Percentiles rank a stretch among this genome's conserved stretches.
Evolutionary conservation across 1,284 basidiomycete species (phyloP).

Genomic region (Cutaneotrichosporon sp.): DNA sequence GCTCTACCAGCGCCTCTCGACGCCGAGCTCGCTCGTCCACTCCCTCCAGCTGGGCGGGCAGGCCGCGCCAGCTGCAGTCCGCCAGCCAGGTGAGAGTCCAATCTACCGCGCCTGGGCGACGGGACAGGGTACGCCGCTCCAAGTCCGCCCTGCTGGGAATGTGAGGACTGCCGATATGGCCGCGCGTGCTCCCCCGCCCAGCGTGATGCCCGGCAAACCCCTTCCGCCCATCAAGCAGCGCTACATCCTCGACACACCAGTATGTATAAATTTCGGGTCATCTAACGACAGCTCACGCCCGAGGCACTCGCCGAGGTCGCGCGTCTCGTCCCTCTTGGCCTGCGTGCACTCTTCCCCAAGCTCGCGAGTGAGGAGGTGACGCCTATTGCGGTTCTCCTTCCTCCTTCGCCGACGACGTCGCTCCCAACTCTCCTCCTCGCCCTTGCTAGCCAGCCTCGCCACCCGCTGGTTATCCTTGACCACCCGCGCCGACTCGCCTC

Average conservation of each 20-base stretch:
- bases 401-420: constrained; percentile 35
- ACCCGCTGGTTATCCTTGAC: constrained; percentile 41
- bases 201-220: constrained; percentile 19
- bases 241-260: constrained; percentile 43
- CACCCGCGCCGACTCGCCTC: constrained; percentile 30
- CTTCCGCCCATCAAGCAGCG: constrained; percentile 22
- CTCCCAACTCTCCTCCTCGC: constrained; percentile 45
- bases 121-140: constrained; percentile 51
- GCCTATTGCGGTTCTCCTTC: constrained; percentile 39
- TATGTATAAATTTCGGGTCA: constrained; percentile 13
- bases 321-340: constrained; percentile 40
- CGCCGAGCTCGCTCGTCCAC: constrained; percentile 48
- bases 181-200: constrained; percentile 22
- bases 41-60: constrained; percentile 52
- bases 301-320: constrained; percentile 41
- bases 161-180: constrained; percentile 47
- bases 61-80: constrained; percentile 42
- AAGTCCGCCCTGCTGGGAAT: constrained; percentile 45
- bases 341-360: constrained; percentile 41
- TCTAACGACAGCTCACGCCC: constrained; percentile 22
- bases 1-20: constrained; percentile 47
- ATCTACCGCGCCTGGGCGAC: constrained; percentile 52
- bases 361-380: constrained; percentile 23
- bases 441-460: constrained; percentile 30
- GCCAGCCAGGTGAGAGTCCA: constrained; percentile 46